phyloP scores from a whole-genome alignment of 179 eudicot species.

The Beta corolliflora region DNA sequence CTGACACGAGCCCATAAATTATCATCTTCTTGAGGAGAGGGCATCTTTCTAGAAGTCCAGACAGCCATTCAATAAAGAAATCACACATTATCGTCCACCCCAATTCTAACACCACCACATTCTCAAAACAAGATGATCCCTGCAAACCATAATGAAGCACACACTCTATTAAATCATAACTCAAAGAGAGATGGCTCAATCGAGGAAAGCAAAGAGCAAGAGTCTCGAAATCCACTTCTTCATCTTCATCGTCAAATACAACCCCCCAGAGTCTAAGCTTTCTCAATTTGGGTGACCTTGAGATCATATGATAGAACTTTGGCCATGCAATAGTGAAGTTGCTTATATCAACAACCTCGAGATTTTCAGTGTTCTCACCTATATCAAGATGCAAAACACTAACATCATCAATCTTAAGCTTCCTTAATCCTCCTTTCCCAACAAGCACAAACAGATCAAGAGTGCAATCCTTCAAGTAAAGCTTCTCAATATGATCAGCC shows the following conservation, averaged over 20 bases:
- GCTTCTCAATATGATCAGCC: conserved; percentile 14
- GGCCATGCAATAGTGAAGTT: conserved; percentile 49
- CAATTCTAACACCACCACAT: conserved; percentile 4
- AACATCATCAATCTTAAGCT: conserved; percentile 39
- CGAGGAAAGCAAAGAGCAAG: neutral
- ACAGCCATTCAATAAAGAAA: conserved; percentile 14
- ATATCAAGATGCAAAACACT: conserved; percentile 75
- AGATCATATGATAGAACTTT: conserved; percentile 46
- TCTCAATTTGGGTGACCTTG: neutral
- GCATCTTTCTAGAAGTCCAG: conserved; percentile 15
- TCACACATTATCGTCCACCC: conserved; percentile 10
- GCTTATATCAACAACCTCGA: conserved; percentile 58
- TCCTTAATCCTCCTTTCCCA: conserved; percentile 14
- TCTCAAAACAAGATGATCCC: conserved; percentile 31
- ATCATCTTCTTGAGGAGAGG: conserved; percentile 12
- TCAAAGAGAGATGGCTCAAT: conserved; percentile 5
- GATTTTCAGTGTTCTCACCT: conserved; percentile 63
- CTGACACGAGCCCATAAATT: neutral
- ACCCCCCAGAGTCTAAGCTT: conserved; percentile 1
- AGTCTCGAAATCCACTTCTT: conserved; percentile 3
- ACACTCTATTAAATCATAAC: conserved; percentile 45
- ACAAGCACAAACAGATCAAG: conserved; percentile 1
- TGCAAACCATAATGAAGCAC: conserved; percentile 49
- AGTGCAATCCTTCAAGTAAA: conserved; percentile 14
- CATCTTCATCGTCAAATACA: conserved; percentile 4